phyloP scores from a whole-genome alignment of 805 yeast genomes.

The Starmera caribaea region DNA sequence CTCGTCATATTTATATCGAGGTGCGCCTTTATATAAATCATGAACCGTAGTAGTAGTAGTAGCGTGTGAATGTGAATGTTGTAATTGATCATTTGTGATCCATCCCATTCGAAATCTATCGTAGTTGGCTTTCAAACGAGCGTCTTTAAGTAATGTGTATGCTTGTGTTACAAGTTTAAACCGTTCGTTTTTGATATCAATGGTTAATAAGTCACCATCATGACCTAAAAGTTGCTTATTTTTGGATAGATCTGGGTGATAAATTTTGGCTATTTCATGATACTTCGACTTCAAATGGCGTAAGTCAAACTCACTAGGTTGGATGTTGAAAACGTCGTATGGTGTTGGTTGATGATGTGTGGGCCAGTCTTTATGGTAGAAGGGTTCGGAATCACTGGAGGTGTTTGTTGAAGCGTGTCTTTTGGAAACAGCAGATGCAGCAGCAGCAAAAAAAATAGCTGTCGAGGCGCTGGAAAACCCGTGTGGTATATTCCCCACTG shows the following conservation, averaged over 20 bases:
- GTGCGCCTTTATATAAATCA: constrained; percentile 20
- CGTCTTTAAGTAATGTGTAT: constrained; percentile 43
- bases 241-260: constrained; percentile 65
- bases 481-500: too few species aligned
- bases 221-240: constrained; percentile 18
- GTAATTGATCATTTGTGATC: constrained; percentile 25
- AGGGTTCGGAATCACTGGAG: constrained; percentile 1
- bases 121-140: constrained; percentile 31
- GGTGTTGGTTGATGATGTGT: constrained; percentile 48
- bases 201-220: constrained; percentile 22
- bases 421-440: too few species aligned
- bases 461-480: too few species aligned
- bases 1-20: constrained; percentile 16
- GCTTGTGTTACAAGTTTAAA: constrained; percentile 51
- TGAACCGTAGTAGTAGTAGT: not conserved
- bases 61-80: too few species aligned
- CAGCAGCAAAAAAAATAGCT: too few species aligned
- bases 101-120: constrained; percentile 39
- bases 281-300: constrained; percentile 38
- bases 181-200: constrained; percentile 21
- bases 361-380: constrained; percentile 44
- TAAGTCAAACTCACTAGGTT: constrained; percentile 24
- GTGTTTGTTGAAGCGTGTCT: not conserved
- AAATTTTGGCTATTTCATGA: constrained; percentile 55
- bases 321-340: constrained; percentile 51